Evolutionary conservation across 1,139 yeast species (phyloP), one percentile per base, ranked within the genome.

Genomic region (Yamadazyma buinensis): DNA sequence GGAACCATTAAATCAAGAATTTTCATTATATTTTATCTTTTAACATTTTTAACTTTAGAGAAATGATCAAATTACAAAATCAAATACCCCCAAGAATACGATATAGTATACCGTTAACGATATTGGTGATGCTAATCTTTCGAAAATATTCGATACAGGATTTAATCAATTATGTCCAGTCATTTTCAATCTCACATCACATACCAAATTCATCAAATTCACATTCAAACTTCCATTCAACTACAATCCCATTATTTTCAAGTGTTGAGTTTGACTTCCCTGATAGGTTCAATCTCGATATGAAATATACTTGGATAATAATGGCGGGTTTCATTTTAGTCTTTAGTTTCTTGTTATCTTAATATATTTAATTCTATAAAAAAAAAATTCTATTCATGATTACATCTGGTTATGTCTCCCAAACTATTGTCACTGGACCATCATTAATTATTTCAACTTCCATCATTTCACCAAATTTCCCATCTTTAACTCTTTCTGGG

Each of bases 401-500:
- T 5, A 5, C 19, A 17, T 5, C 19, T 17, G 19, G 5, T 17
- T 56, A 67, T 1, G 92, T 80, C 48, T 83, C 90, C 69, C 80
- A 77, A 20, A 78, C 72, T 20, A 84, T 76, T 0, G 94, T 83
- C 7, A 81, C 86, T 0, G 92, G 94, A 5, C 94, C 94, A 46
- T 90, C 97, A 51, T 92, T 92, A 13, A 81, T 78, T 37, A 90
- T 59, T 2, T 74, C 72, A 12, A 92, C 96, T 43, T 86, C 95
- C 98, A 92, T 92, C 95, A 90, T 85, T 7, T 94, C 97, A 0
- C 97, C 98, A 57, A 92, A 92, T 37, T 77, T 71, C 1, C 98
- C 98, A 49, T 87, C 96, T 43, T 81, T 72, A 6, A 88, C 95
- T 32, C 74, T 70, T 0, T 69, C 75, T 1, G 62, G 64, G 0